phyloP scores from a whole-genome alignment of 306 rosid genomes.

The Cajanus cajan region DNA sequence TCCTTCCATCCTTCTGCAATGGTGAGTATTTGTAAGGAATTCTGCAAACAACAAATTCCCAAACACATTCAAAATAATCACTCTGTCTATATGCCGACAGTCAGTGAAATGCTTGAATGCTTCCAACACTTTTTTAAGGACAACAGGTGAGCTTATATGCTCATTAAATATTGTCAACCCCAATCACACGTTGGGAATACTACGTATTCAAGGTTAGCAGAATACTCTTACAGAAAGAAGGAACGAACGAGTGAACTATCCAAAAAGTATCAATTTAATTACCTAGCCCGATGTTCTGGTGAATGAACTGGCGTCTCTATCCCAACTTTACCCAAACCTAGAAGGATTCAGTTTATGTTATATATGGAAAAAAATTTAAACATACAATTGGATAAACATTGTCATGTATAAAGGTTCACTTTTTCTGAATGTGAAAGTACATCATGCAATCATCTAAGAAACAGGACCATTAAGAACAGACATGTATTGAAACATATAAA shows the following conservation, averaged over 20 bases:
- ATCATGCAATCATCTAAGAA: slow-evolving; percentile 22
- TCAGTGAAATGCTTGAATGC: slow-evolving; percentile 15
- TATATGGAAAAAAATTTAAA: slow-evolving; percentile 1
- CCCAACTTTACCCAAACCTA: slow-evolving; percentile 91
- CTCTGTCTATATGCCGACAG: slow-evolving; percentile 2
- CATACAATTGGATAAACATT: neutral
- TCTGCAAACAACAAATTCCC: slow-evolving; percentile 30
- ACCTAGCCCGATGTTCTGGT: slow-evolving; percentile 71
- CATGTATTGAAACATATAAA: slow-evolving; percentile 8
- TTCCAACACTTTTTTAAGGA: neutral
- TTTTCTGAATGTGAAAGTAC: slow-evolving; percentile 8
- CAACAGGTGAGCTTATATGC: neutral
- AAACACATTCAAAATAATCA: neutral
- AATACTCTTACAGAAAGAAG: slow-evolving; percentile 5
- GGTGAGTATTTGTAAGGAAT: slow-evolving; percentile 44
- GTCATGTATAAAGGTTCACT: neutral
- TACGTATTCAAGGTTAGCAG: neutral
- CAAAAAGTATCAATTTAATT: slow-evolving; percentile 13
- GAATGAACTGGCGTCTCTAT: slow-evolving; percentile 76
- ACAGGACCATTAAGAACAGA: neutral
- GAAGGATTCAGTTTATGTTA: slow-evolving; percentile 27
- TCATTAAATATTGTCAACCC: neutral
- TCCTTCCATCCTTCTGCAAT: slow-evolving; percentile 42
- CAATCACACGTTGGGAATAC: slow-evolving; percentile 13
- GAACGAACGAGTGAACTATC: neutral